phyloP scores from a whole-genome alignment of 495 filamentous ascomycete genomes.

The Penicillium salamii region DNA sequence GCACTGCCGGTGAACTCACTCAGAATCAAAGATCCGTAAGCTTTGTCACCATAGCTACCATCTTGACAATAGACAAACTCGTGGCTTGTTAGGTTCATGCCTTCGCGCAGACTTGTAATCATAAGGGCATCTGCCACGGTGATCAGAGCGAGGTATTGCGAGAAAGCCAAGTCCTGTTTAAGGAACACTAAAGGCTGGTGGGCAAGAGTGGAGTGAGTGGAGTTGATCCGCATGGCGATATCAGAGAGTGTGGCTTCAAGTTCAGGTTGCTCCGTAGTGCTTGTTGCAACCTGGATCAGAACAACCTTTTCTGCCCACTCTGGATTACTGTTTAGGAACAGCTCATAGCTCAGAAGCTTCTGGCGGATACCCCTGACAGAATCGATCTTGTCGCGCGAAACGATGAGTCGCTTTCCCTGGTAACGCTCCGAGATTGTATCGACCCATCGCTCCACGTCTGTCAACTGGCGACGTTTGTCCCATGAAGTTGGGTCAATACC shows the following conservation, averaged over 20 bases:
- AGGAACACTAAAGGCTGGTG: slow-evolving; percentile 92
- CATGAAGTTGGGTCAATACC: slow-evolving; percentile 82
- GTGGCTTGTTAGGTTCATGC: slow-evolving; percentile 92
- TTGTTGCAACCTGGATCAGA: slow-evolving; percentile 88
- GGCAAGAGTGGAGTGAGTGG: slow-evolving; percentile 77
- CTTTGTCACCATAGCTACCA: slow-evolving; percentile 68
- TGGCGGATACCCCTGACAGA: slow-evolving; percentile 85
- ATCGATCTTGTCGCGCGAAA: slow-evolving; percentile 90
- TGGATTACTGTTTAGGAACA: slow-evolving; percentile 90
- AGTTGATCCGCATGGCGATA: slow-evolving; percentile 91
- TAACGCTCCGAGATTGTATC: slow-evolving; percentile 75
- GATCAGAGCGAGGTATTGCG: slow-evolving; percentile 85
- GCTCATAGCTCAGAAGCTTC: slow-evolving; percentile 87
- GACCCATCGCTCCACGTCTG: slow-evolving; percentile 73
- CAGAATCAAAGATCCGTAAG: slow-evolving; percentile 82
- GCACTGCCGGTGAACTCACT: slow-evolving; percentile 93
- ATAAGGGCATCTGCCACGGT: slow-evolving; percentile 86
- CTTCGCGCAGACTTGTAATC: slow-evolving; percentile 89
- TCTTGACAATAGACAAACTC: slow-evolving; percentile 94
- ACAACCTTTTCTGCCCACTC: slow-evolving; percentile 84
- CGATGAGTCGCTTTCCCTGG: slow-evolving; percentile 80
- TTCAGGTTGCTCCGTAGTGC: slow-evolving; percentile 80
- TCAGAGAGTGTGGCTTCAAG: slow-evolving; percentile 83
- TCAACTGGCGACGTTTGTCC: slow-evolving; percentile 65
- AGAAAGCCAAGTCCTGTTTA: slow-evolving; percentile 87